A percentile compares a stretch with the other conserved stretches of the same genome.
Conservation (phyloP, 208 protist genomes). For the Histomonas meleagridis region DNA sequence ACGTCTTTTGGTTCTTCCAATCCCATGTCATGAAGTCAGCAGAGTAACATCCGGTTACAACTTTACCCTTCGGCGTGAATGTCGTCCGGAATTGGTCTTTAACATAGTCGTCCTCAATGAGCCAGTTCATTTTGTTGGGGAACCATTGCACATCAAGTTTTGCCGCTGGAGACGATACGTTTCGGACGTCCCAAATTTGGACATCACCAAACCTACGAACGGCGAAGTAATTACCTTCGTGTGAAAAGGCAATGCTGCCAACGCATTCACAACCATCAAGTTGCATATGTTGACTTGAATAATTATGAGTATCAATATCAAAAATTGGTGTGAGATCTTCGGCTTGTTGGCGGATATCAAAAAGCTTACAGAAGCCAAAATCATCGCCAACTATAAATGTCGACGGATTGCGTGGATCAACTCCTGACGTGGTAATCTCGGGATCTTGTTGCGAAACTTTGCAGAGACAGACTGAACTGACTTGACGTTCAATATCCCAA, state of each 20-base stretch:
- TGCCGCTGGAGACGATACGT: background rate
- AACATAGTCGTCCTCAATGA: background rate
- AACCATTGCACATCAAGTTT: background rate
- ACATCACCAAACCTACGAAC: background rate
- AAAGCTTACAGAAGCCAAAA: background rate
- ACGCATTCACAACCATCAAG: background rate
- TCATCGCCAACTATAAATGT: background rate
- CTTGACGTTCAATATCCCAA: background rate
- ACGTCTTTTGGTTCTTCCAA: background rate
- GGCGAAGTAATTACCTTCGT: background rate
- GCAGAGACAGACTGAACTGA: background rate
- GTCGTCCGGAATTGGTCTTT: background rate
- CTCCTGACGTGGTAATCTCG: background rate
- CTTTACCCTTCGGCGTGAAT: background rate
- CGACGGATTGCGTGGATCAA: background rate
- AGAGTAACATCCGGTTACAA: background rate
- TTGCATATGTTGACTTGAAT: background rate
- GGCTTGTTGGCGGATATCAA: background rate
- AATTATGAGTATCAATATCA: background rate
- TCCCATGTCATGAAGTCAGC: constrained; percentile 9
- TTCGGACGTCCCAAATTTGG: background rate
- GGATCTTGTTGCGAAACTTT: background rate
- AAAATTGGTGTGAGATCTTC: background rate
- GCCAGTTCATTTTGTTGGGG: background rate
- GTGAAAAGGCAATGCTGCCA: background rate